Conservation (phyloP, 805 yeast species). For the Lachancea nothofagi region DNA sequence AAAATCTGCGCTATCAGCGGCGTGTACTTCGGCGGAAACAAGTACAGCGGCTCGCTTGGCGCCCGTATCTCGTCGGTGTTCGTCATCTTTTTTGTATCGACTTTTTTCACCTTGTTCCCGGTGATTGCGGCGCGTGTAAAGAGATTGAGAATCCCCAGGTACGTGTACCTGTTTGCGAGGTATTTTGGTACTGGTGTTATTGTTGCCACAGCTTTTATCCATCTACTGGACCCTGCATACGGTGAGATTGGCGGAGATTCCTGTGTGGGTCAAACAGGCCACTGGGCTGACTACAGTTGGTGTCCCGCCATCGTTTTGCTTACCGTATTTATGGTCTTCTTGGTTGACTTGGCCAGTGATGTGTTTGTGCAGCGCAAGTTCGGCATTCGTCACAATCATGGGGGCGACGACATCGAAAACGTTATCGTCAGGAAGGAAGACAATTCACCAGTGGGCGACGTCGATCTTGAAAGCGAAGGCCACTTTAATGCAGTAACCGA, state of each 20-base stretch:
- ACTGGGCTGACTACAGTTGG: slow-evolving; percentile 44
- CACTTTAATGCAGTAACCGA: background rate
- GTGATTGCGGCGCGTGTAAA: slow-evolving; percentile 38
- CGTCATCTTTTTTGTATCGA: slow-evolving; percentile 50
- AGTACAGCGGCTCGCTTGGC: slow-evolving; percentile 42
- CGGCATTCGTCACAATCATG: slow-evolving; percentile 29
- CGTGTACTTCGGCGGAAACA: slow-evolving; percentile 37
- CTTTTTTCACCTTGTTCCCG: slow-evolving; percentile 43
- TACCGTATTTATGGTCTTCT: slow-evolving; percentile 36
- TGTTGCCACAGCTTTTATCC: slow-evolving; percentile 70
- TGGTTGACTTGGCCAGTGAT: slow-evolving; percentile 38
- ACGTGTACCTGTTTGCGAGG: slow-evolving; percentile 26
- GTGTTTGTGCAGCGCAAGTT: slow-evolving; percentile 37
- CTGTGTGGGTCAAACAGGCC: slow-evolving; percentile 40
- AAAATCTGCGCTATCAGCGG: slow-evolving; percentile 40
- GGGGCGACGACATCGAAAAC: slow-evolving; percentile 19
- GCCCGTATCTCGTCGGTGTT: slow-evolving; percentile 54
- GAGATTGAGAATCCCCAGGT: slow-evolving; percentile 40
- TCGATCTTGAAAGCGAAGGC: slow-evolving; percentile 2
- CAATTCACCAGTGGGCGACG: background rate
- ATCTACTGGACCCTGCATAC: slow-evolving; percentile 52
- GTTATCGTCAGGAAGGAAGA: slow-evolving; percentile 12
- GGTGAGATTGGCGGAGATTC: slow-evolving; percentile 23
- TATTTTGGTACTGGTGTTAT: slow-evolving; percentile 76
- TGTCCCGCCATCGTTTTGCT: slow-evolving; percentile 42